Percentiles rank a stretch among this genome's conserved stretches.
Conservation (phyloP, 805 yeast species). For the Pichia membranifaciens region DNA sequence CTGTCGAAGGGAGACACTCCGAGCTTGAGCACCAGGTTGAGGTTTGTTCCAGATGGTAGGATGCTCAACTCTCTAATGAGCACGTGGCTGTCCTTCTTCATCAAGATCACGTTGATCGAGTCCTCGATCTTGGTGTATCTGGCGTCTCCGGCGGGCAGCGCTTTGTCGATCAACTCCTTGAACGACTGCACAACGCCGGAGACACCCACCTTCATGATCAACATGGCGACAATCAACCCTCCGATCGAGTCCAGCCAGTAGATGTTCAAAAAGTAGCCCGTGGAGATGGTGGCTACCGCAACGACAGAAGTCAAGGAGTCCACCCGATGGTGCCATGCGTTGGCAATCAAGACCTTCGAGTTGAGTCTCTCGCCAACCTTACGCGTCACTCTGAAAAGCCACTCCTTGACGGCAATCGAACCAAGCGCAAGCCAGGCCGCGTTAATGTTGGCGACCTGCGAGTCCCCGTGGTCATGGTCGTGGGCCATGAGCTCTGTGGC, state of each 20-base stretch:
- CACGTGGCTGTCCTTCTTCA: conserved; percentile 30
- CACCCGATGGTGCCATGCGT: conserved; percentile 98
- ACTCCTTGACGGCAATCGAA: conserved; percentile 80
- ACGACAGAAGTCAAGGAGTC: conserved; percentile 90
- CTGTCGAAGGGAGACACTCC: conserved; percentile 29
- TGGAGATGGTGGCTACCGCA: conserved; percentile 80
- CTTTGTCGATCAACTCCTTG: conserved; percentile 73
- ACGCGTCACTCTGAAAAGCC: conserved; percentile 79
- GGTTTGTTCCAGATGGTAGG: conserved; percentile 49
- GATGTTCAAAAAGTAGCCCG: conserved; percentile 71
- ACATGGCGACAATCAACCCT: conserved; percentile 75
- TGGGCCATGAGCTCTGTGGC: conserved; percentile 11
- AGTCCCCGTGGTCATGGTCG: conserved; percentile 29
- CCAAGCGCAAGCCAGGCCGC: conserved; percentile 97
- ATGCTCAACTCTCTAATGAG: conserved; percentile 38
- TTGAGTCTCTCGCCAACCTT: conserved; percentile 71
- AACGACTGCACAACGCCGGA: conserved; percentile 64
- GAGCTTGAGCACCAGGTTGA: conserved; percentile 34
- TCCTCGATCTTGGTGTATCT: conserved; percentile 39
- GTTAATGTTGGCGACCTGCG: conserved; percentile 48
- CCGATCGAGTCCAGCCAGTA: conserved; percentile 91
- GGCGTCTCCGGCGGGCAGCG: conserved; percentile 46
- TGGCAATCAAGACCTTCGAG: conserved; percentile 88
- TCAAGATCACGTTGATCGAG: conserved; percentile 29
- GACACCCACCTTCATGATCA: conserved; percentile 81